A percentile compares a stretch with the other conserved stretches of the same genome.
Conservation (phyloP, 768 basidiomycete species). For the Porpolomopsis calyptriformis region DNA sequence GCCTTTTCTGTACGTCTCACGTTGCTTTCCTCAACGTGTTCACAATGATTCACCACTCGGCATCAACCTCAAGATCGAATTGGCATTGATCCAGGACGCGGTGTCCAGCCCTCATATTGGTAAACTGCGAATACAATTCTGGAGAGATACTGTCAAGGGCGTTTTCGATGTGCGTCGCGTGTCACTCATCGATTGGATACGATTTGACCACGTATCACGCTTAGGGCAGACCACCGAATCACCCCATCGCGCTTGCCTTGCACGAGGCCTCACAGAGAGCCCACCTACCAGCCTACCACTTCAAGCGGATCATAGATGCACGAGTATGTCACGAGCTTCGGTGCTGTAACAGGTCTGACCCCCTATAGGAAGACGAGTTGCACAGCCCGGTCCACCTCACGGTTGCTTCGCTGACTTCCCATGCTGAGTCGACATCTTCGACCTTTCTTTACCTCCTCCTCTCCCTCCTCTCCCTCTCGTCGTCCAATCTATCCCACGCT, state of each 20-base stretch:
- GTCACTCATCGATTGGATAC: not conserved
- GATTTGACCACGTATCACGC: slow-evolving; percentile 13
- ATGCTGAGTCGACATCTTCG: slow-evolving; percentile 74
- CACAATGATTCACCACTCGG: not conserved
- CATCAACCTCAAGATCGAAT: slow-evolving; percentile 58
- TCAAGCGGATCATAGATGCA: slow-evolving; percentile 77
- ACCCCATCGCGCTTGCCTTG: slow-evolving; percentile 72
- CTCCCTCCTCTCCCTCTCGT: slow-evolving; percentile 47
- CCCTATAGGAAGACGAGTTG: slow-evolving; percentile 52
- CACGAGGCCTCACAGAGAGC: slow-evolving; percentile 39
- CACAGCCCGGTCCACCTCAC: slow-evolving; percentile 56
- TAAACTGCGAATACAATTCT: slow-evolving; percentile 81
- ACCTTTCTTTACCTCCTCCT: slow-evolving; percentile 69
- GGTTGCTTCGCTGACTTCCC: slow-evolving; percentile 52
- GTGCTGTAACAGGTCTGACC: slow-evolving; percentile 11
- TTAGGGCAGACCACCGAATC: slow-evolving; percentile 66
- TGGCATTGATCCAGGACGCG: slow-evolving; percentile 66
- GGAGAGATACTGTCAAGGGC: slow-evolving; percentile 68
- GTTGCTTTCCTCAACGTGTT: slow-evolving; percentile 1
- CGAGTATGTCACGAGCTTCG: slow-evolving; percentile 40
- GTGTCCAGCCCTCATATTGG: slow-evolving; percentile 67
- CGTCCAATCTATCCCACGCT: slow-evolving; percentile 52
- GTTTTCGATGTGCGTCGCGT: slow-evolving; percentile 45
- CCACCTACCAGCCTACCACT: slow-evolving; percentile 59
- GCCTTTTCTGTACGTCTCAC: slow-evolving; percentile 66